These are phyloP conservation scores for Leishmania amazonensis DNA, from an alignment of 208 protist genomes.

Conservation along the genomic window DNA sequence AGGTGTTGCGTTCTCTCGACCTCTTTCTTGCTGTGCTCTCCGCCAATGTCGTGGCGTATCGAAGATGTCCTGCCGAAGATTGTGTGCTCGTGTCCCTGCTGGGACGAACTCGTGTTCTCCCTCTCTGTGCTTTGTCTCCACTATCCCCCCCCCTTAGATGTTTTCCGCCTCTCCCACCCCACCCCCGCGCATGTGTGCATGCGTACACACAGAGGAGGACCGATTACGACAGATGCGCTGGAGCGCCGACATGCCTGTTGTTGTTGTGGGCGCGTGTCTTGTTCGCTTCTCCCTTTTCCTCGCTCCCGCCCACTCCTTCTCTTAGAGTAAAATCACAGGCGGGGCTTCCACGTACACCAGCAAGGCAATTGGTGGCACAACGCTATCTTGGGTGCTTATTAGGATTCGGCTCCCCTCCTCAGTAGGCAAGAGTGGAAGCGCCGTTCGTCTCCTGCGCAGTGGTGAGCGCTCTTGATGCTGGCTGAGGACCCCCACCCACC, in stretches of 20 bases:
- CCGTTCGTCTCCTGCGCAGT: neutral
- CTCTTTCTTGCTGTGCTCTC: neutral
- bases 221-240: neutral
- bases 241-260: neutral
- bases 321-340: neutral
- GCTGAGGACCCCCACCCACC: neutral
- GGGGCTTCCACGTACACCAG: neutral
- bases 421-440: neutral
- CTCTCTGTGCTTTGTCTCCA: neutral
- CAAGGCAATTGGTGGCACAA: neutral
- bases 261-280: neutral
- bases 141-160: neutral
- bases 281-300: neutral
- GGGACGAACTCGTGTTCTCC: neutral
- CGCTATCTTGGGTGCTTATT: neutral
- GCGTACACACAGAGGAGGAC: neutral
- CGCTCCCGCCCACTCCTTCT: neutral
- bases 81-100: neutral
- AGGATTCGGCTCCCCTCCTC: neutral
- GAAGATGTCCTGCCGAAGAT: neutral
- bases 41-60: neutral
- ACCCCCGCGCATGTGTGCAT: neutral
- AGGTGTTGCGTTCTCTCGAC: neutral
- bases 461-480: neutral
- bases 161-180: neutral